Conservation (phyloP, 148 eudicot species). For the Cornus florida region DNA sequence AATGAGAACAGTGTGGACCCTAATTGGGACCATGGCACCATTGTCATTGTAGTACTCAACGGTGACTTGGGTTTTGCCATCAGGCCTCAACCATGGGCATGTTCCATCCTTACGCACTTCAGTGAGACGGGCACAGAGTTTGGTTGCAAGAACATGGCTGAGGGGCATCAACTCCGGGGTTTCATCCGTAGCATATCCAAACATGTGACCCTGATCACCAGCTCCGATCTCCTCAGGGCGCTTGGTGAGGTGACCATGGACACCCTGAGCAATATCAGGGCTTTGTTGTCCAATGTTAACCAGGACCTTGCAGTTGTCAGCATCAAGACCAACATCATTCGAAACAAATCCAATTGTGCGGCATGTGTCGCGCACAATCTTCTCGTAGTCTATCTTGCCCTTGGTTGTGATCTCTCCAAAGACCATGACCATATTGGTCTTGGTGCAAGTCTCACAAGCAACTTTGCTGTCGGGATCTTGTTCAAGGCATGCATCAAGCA, state of each 20-base stretch:
- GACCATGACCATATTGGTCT: conserved; percentile 12
- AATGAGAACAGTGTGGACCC: conserved; percentile 10
- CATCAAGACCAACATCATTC: conserved; percentile 9
- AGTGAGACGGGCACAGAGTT: conserved; percentile 7
- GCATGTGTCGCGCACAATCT: conserved; percentile 6
- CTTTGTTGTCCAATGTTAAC: conserved; percentile 4
- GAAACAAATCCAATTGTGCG: conserved; percentile 10
- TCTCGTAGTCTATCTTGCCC: conserved; percentile 7
- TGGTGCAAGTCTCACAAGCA: conserved; percentile 11
- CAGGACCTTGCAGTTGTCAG: conserved; percentile 9
- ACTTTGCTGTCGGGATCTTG: conserved; percentile 14
- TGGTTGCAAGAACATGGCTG: conserved; percentile 9
- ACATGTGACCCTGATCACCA: conserved; percentile 11
- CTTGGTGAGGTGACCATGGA: conserved; percentile 12
- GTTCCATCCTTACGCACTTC: conserved; percentile 5
- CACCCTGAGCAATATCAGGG: conserved; percentile 14
- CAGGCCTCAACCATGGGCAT: conserved; percentile 11
- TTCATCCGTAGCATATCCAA: conserved; percentile 10
- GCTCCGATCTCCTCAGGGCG: conserved; percentile 10
- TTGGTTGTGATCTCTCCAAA: conserved; percentile 11
- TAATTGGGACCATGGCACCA: conserved; percentile 6
- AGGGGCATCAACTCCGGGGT: conserved; percentile 6
- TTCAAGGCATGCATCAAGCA: conserved; percentile 6
- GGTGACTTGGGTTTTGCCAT: conserved; percentile 10
- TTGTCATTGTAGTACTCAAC: conserved; percentile 7